These are phyloP conservation scores for Rhizopus microsporus DNA, from an alignment of 371 early-diverging fungal species.

Conservation along the genomic window DNA sequence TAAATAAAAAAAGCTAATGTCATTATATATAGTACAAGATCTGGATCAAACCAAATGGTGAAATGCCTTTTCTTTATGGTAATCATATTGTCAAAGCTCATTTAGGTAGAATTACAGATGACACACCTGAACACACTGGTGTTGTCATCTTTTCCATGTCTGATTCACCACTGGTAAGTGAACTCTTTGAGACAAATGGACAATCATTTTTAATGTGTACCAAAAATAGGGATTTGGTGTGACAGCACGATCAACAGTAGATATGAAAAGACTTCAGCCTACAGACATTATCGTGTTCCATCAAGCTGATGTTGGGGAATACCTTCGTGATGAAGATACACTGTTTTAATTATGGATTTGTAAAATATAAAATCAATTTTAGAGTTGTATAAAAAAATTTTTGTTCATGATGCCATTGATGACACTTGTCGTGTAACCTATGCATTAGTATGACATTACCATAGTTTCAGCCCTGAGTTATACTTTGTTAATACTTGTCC, in stretches of 20 bases:
- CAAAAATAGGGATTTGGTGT: slow-evolving; percentile 93
- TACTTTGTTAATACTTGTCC: too few species aligned
- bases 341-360: slow-evolving; percentile 59
- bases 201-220: background rate
- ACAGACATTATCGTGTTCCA: slow-evolving; percentile 96
- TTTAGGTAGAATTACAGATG: slow-evolving; percentile 94
- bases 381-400: background rate
- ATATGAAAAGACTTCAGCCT: slow-evolving; percentile 91
- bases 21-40: slow-evolving; percentile 53
- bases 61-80: slow-evolving; percentile 99
- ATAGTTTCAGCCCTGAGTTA: too few species aligned
- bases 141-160: slow-evolving; percentile 95
- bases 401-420: background rate
- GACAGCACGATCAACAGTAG: slow-evolving; percentile 90
- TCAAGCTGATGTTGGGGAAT: slow-evolving; percentile 99
- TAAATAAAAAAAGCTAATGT: background rate
- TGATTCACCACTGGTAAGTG: slow-evolving; percentile 85
- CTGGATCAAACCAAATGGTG: slow-evolving; percentile 99
- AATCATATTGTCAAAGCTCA: slow-evolving; percentile 99
- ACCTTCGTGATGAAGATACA: slow-evolving; percentile 92
- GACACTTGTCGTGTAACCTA: background rate
- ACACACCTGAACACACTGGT: slow-evolving; percentile 97
- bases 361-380: background rate
- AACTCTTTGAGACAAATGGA: background rate
- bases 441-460: background rate